Base-by-base conservation (phyloP, 2,329 filamentous ascomycete genomes). In the Hypomyces rosellus region DNA sequence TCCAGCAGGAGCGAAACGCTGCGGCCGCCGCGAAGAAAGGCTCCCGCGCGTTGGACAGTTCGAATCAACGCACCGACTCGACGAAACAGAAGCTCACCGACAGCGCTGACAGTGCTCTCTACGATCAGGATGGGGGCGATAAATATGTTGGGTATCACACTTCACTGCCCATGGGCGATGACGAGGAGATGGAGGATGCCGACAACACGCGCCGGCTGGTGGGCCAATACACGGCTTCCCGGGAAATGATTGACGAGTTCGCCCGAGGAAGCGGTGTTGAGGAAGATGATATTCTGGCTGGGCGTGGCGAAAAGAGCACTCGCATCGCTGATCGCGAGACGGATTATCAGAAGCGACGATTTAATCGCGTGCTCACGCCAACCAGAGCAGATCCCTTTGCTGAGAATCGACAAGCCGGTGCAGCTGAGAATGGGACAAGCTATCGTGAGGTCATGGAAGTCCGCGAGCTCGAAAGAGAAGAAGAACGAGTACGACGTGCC, bases 261-360 rank as follows among this genome's bases (percentile, higher is more conserved):
- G 85, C 92, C 20, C 84, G 82, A 48, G 91, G 91, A 49, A 77
- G 79, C 55, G 91, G 88, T 40, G 89, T 92, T 22, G 92, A 95
- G 66, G 92, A 96, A 70, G 89, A 92, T 52, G 95, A 99, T 63
- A 85, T 92, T 6, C 76, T 99, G 55, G 78, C 90, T 46, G 88
- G 86, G 41, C 82, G 85, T 59, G 80, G 81, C 59, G 93, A 97
- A 74, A 88, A 92, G 71, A 88, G 89, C 67, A 90, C 87, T 51
- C 85, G 92, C 61, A 97, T 99, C 64, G 78, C 85, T 54, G 92
- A 95, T 65, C 86, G 93, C 62, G 92, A 97, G 74, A 95, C 90
- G 56, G 92, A 97, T 65, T 99, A 99, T 67, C 95, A 99, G 72
- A 96, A 95, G 72, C 88, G 91, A 58, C 84, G 91, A 53, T 95